phyloP scores from a whole-genome alignment of 2,329 filamentous ascomycete genomes.

The Epichloe bromicola region DNA sequence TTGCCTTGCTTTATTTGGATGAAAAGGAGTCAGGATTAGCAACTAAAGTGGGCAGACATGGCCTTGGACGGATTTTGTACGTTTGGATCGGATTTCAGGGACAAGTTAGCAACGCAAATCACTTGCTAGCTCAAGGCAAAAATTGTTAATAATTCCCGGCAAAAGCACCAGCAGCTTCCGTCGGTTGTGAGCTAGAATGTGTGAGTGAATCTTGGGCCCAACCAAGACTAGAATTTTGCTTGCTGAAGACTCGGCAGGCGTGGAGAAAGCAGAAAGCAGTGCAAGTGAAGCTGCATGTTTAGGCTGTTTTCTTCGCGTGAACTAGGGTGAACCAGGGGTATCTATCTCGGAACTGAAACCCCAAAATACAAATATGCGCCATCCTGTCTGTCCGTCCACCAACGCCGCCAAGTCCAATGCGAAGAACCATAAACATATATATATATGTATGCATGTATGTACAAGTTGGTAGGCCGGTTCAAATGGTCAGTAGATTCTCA shows the following conservation, averaged over 20 bases:
- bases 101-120: background rate
- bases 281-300: background rate
- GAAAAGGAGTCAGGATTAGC: conserved; percentile 3
- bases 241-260: too few relatives aligned
- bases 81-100: conserved; percentile 2
- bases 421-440: background rate
- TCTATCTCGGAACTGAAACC: background rate
- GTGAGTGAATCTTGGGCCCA: too few relatives aligned
- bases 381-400: background rate
- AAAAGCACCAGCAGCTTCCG: too few relatives aligned
- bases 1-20: conserved; percentile 3
- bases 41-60: background rate
- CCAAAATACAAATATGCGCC: background rate
- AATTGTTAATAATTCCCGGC: background rate
- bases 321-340: conserved; percentile 3
- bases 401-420: background rate
- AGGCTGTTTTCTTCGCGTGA: background rate
- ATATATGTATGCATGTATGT: too few relatives aligned
- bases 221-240: too few relatives aligned
- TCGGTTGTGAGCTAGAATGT: too few relatives aligned
- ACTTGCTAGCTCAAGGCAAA: background rate
- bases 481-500: conserved; percentile 51
- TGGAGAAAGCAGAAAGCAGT: background rate
- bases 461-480: too few relatives aligned
- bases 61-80: conserved; percentile 3